phyloP scores from a whole-genome alignment of 2,329 filamentous ascomycete species.

The Pseudogymnoascus sp. region DNA sequence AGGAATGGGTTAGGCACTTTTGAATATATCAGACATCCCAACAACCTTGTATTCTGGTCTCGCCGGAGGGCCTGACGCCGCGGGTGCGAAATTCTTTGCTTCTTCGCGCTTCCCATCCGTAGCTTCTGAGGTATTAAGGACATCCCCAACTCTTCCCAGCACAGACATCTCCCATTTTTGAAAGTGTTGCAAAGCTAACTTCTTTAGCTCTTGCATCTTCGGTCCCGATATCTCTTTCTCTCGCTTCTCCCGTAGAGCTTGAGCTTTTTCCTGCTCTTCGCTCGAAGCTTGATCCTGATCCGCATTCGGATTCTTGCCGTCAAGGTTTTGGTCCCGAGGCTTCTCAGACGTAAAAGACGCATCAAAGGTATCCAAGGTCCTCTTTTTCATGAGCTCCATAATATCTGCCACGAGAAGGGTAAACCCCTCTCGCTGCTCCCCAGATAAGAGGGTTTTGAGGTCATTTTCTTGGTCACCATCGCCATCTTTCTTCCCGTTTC shows the following conservation, averaged over 20 bases:
- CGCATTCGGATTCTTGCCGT: slow-evolving; percentile 34
- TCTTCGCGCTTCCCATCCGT: slow-evolving; percentile 27
- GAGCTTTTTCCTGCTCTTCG: slow-evolving; percentile 28
- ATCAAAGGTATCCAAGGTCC: slow-evolving; percentile 49
- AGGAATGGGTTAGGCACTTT: slow-evolving; percentile 8
- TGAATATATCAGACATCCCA: slow-evolving; percentile 21
- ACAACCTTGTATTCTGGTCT: slow-evolving; percentile 25
- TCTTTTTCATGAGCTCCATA: slow-evolving; percentile 49
- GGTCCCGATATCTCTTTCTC: slow-evolving; percentile 45
- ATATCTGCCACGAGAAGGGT: slow-evolving; percentile 46
- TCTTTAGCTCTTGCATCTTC: slow-evolving; percentile 59
- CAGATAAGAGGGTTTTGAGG: slow-evolving; percentile 27
- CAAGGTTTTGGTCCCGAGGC: slow-evolving; percentile 28
- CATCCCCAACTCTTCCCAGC: slow-evolving; percentile 63
- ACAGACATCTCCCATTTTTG: slow-evolving; percentile 74
- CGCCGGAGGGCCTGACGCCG: slow-evolving; percentile 21
- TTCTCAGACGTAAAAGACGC: slow-evolving; percentile 23
- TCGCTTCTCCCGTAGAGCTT: slow-evolving; percentile 31
- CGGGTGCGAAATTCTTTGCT: slow-evolving; percentile 24
- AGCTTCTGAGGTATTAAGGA: slow-evolving; percentile 50
- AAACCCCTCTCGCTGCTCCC: slow-evolving; percentile 39
- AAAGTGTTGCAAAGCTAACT: slow-evolving; percentile 64
- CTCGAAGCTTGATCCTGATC: slow-evolving; percentile 23
- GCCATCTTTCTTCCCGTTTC: not conserved
- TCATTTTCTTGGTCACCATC: slow-evolving; percentile 23